Base-by-base conservation (phyloP, 1,284 basidiomycete species). In the Leccinum griseonigrum region DNA sequence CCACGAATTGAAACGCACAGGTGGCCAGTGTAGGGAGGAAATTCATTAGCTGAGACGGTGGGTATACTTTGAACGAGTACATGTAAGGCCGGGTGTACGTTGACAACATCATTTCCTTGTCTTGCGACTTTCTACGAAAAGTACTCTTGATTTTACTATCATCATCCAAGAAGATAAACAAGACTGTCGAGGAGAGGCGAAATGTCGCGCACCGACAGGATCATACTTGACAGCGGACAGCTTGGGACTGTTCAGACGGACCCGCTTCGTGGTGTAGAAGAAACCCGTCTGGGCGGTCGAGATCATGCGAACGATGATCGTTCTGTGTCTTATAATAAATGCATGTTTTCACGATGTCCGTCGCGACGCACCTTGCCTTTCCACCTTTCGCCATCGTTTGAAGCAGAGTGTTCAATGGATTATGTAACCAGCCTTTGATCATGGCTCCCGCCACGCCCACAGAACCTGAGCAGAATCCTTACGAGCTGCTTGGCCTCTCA, bases 221-320 rank as follows among this genome's bases (percentile, higher is more conserved):
- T 96, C 94, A 75, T 95, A 96, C 77, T 96, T 95, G 69, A 95
- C 90, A 40, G 90, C 87, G 38, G 90, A 85, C 60, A 96, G 78
- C 74, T 84, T 89, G 26, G 90, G 85, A 4, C 85, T 88, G 68
- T 85, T 71, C 58, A 70, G 75, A 34, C 94, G 83, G 55, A 88
- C 77, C 26, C 93, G 83, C 66, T 87, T 83, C 3, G 90, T 91
- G 10, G 92, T 92, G 77, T 95, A 96, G 76, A 95, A 95, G 78
- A 85, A 94, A 16, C 94, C 94, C 1, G 93, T 95, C 74, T 93
- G 89, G 1, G 94, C 94, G 1, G 92, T 94, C 14, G 93, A 95
- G 60, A 95, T 87, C 67, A 96, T 82, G 56, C 92, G 89, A 58
- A 95, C 87, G 62, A 95, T 87, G 61, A 95, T 76, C 2, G 91